Evolutionary conservation across 2,329 filamentous ascomycete genomes (phyloP).

Genomic region (Colletotrichum sp.): DNA sequence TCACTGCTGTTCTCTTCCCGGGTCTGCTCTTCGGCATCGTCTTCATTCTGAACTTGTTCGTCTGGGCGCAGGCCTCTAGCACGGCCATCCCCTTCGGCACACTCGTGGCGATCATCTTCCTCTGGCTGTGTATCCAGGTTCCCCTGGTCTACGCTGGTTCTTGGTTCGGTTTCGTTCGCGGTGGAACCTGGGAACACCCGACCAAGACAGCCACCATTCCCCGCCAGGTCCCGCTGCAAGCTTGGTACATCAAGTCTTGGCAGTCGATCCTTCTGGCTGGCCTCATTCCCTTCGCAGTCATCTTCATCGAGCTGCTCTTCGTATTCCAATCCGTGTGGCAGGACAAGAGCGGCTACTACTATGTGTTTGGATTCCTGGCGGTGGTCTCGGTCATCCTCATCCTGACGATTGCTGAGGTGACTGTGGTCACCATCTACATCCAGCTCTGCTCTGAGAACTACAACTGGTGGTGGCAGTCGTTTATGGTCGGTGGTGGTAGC

Average conservation of each 20-base stretch:
- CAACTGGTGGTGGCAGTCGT: slow-evolving; percentile 93
- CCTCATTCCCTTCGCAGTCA: slow-evolving; percentile 82
- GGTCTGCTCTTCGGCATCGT: slow-evolving; percentile 77
- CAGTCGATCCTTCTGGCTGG: slow-evolving; percentile 75
- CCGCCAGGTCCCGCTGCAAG: slow-evolving; percentile 75
- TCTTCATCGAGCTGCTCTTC: slow-evolving; percentile 87
- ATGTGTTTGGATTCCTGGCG: slow-evolving; percentile 85
- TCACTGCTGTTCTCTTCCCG: slow-evolving; percentile 80
- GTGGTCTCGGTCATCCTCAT: slow-evolving; percentile 76
- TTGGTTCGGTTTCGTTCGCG: slow-evolving; percentile 75
- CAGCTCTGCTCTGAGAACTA: slow-evolving; percentile 87
- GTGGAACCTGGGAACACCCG: slow-evolving; percentile 78
- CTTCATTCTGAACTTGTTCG: slow-evolving; percentile 85
- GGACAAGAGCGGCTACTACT: slow-evolving; percentile 91
- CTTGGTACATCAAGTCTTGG: slow-evolving; percentile 74
- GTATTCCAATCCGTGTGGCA: slow-evolving; percentile 89
- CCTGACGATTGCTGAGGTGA: slow-evolving; percentile 81
- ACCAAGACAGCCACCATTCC: slow-evolving; percentile 76
- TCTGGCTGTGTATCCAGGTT: slow-evolving; percentile 88
- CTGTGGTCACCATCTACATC: slow-evolving; percentile 82
- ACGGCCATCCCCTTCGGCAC: slow-evolving; percentile 87
- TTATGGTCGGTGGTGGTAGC: slow-evolving; percentile 78
- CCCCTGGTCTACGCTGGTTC: slow-evolving; percentile 83
- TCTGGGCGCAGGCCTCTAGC: slow-evolving; percentile 88
- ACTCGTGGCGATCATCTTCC: slow-evolving; percentile 71